Base-by-base conservation (phyloP, 169 alveolate genomes). In the Amoebophrya sp. region DNA sequence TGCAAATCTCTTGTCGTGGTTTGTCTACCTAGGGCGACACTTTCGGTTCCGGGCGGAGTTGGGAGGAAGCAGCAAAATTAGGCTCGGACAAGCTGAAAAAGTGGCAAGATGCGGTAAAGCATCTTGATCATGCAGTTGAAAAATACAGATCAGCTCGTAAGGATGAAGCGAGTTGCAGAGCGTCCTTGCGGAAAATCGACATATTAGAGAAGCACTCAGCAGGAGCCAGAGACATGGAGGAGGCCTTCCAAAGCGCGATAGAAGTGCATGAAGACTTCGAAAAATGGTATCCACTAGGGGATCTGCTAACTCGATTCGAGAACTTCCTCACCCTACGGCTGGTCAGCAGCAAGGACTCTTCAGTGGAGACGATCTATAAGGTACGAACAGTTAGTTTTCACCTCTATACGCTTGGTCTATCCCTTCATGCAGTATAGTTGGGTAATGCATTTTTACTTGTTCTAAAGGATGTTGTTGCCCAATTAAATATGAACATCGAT, bases 21-120 rank as follows among this genome's bases (percentile, higher is more conserved):
- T n/a, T n/a, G n/a, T n/a, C n/a, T n/a, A n/a, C n/a, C n/a, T n/a
- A 53, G 76, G 83, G 83, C 83, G 83, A 65, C 33, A 36, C 39
- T 18, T 65, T 26, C 83, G 83, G 83, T 1, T 29, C 83, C 2
- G 83, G 38, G 12, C 83, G 83, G 38, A 36, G 33, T 29, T 65
- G n/a, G 10, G 83, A 65, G 83, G 83, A 65, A 36, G 83, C 83
- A 1, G 83, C 83, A 10, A 65, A 65, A 36, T 0, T 65, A 26
- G 18, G 38, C 33, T 0, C n/a, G 83, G 83, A 65, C 26, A 65
- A 65, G 26, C 26, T 65, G 26, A 18, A 18, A 26, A 36, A 65
- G 38, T 18, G 18, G 36, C 39, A 26, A 1, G 83, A 6, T 36
- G 83, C 39, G 12, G 38, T 65, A 18, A 1, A 26, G 83, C 36